phyloP scores from a whole-genome alignment of 129 eudicot genomes.

The Mikania micrantha region DNA sequence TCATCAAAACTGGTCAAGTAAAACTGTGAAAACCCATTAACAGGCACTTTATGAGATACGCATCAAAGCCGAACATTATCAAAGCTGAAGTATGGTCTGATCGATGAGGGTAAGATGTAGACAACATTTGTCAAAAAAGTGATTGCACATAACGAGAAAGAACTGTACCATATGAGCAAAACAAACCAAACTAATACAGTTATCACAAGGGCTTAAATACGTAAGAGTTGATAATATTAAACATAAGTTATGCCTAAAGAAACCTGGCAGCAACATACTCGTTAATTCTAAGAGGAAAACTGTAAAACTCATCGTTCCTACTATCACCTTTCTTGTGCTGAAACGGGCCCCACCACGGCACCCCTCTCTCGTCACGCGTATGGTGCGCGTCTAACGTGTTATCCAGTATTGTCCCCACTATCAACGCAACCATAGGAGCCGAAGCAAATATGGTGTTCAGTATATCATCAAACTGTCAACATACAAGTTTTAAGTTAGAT shows the following conservation, averaged over 20 bases:
- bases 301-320: constrained; percentile 88
- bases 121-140: no score
- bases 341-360: constrained; percentile 87
- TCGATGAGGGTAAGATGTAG: no score
- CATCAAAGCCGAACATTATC: no score
- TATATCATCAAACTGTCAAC: constrained; percentile 77
- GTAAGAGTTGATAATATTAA: not conserved
- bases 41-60: no score
- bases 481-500: not conserved
- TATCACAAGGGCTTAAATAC: no score
- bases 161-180: constrained; percentile 3
- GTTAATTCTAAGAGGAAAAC: constrained; percentile 58
- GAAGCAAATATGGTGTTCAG: constrained; percentile 79
- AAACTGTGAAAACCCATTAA: no score
- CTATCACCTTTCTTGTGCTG: constrained; percentile 78
- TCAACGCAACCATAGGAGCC: constrained; percentile 68
- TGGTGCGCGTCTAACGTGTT: constrained; percentile 61
- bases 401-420: constrained; percentile 60
- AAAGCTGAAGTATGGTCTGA: no score
- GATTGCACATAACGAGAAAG: not conserved
- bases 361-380: constrained; percentile 54
- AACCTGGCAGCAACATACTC: constrained; percentile 68
- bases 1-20: no score
- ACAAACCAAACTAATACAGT: constrained; percentile 4
- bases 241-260: constrained; percentile 24